Evolutionary conservation across 495 filamentous ascomycete genomes (phyloP).

Genomic region (Daldinia caldariorum): DNA sequence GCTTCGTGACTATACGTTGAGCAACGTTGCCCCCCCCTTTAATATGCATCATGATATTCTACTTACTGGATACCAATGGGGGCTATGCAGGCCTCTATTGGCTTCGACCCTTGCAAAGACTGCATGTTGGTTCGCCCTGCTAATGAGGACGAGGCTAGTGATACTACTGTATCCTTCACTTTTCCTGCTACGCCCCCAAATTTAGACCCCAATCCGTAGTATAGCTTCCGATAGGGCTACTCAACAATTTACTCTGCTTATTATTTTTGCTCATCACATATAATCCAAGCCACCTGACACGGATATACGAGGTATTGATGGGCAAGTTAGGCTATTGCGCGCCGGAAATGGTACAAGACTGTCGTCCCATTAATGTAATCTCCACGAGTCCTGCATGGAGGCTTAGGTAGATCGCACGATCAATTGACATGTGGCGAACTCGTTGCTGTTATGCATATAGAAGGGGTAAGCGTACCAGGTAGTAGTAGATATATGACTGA

Average conservation of each 20-base stretch:
- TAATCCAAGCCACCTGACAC: constrained; percentile 16
- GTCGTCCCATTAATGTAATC: background rate
- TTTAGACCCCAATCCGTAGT: background rate
- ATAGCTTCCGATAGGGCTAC: constrained; percentile 10
- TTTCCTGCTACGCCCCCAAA: background rate
- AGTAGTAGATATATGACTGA: background rate
- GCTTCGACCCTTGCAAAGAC: background rate
- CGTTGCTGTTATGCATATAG: background rate
- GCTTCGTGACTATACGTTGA: background rate
- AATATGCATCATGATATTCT: background rate
- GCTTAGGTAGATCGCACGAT: background rate
- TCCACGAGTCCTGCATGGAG: background rate
- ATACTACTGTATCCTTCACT: background rate
- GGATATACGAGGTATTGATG: background rate
- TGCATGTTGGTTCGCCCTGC: constrained; percentile 19
- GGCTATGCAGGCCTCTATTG: constrained; percentile 4
- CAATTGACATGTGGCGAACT: background rate
- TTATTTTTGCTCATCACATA: constrained; percentile 11
- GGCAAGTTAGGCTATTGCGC: background rate
- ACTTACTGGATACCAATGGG: background rate
- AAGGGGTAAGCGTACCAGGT: background rate
- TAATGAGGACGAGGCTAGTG: background rate
- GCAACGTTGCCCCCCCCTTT: background rate
- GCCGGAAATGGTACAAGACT: background rate
- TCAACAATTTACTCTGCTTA: background rate